Percentiles rank a stretch among this genome's conserved stretches.
These are phyloP conservation scores for Rhizophora mangle DNA, from an alignment of 345 rosid species.

Conservation along the genomic window DNA sequence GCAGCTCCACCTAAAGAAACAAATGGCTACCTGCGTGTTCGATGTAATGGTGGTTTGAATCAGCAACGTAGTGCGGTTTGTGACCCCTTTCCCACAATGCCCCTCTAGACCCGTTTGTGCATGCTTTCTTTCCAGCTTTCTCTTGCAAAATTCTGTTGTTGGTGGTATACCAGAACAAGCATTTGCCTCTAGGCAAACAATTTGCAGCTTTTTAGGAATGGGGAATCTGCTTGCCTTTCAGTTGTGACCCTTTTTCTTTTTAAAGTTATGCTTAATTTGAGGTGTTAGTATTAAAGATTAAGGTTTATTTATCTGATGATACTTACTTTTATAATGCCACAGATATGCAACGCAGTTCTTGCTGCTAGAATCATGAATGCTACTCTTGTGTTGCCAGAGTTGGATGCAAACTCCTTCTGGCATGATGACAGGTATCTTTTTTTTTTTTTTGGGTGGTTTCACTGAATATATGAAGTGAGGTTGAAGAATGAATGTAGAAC, in stretches of 20 bases:
- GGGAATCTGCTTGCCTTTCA: too few species aligned
- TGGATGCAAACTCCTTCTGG: constrained; percentile 99
- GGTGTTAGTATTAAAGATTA: not conserved
- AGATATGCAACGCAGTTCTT: constrained; percentile 99
- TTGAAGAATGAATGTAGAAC: not conserved
- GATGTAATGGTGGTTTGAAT: constrained; percentile 96
- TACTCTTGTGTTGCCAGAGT: constrained; percentile 90
- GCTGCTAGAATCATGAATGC: constrained; percentile 99
- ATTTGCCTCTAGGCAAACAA: too few species aligned
- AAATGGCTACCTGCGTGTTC: constrained; percentile 92
- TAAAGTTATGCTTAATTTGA: not conserved
- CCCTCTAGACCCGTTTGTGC: not conserved
- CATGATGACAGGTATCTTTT: constrained; percentile 83
- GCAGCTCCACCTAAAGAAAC: constrained; percentile 84
- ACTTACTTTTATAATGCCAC: constrained; percentile 10
- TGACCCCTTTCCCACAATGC: constrained; percentile 6
- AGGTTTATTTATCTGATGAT: not conserved
- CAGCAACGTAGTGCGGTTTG: constrained; percentile 98
- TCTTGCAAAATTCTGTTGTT: not conserved
- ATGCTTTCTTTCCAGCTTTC: not conserved
- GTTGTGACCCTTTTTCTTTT: too few species aligned
- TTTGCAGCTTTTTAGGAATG: too few species aligned
- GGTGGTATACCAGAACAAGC: not conserved
- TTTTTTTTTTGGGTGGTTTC: constrained; percentile 2
- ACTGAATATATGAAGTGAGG: not conserved